These are phyloP conservation scores for Solanum paucissectum DNA, from an alignment of 257 asterid genomes.

Conservation along the genomic window DNA sequence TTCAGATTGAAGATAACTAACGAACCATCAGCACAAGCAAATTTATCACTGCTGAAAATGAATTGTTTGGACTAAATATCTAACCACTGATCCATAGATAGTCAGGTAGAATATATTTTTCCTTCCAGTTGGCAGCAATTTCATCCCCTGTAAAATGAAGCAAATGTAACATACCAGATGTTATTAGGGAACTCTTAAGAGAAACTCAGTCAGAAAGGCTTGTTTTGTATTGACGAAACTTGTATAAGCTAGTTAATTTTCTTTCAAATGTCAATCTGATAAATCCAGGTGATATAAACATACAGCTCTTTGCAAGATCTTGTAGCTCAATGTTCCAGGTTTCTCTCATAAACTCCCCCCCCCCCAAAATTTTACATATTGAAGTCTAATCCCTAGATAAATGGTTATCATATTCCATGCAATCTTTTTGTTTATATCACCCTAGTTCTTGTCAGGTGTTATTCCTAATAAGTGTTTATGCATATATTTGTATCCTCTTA, in stretches of 20 bases:
- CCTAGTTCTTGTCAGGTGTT: neutral
- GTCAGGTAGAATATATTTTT: slow-evolving; percentile 72
- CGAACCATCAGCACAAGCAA: neutral
- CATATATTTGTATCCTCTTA: neutral
- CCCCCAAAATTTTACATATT: neutral
- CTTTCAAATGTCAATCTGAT: neutral
- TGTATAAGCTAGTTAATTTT: neutral
- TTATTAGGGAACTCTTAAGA: neutral
- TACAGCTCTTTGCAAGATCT: neutral
- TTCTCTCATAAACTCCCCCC: neutral
- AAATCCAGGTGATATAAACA: neutral
- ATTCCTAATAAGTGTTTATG: neutral
- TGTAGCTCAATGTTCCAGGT: neutral
- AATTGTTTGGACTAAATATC: slow-evolving; percentile 2
- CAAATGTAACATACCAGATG: neutral
- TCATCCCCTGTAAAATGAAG: slow-evolving; percentile 65
- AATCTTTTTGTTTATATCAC: neutral
- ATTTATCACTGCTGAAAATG: neutral
- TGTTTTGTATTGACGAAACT: neutral
- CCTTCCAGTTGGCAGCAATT: slow-evolving; percentile 77
- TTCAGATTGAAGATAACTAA: slow-evolving; percentile 6
- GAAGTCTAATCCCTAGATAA: neutral
- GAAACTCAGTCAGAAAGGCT: neutral
- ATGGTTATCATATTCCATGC: neutral
- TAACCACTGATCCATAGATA: slow-evolving; percentile 70